Evolutionary conservation across 441 rosid genomes (phyloP).

Genomic region (Aquilaria agallochum): DNA sequence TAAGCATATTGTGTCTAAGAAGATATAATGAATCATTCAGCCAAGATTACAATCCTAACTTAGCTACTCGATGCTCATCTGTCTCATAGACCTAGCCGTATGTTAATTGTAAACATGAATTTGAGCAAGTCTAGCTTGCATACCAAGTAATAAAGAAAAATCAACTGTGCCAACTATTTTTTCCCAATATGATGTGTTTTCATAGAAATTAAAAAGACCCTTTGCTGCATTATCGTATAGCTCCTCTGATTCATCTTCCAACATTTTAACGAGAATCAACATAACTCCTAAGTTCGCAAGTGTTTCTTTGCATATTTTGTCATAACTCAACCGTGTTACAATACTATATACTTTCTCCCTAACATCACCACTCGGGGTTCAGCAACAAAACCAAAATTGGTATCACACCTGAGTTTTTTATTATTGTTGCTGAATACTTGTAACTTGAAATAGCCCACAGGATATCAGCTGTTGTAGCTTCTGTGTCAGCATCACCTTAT

Average conservation of each 20-base stretch:
- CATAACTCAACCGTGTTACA: slow-evolving; percentile 52
- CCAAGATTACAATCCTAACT: slow-evolving; percentile 25
- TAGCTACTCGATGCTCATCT: slow-evolving; percentile 36
- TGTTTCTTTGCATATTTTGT: slow-evolving; percentile 35
- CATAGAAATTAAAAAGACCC: slow-evolving; percentile 46
- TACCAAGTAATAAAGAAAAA: slow-evolving; percentile 30
- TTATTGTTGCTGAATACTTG: slow-evolving; percentile 42
- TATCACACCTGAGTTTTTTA: slow-evolving; percentile 55
- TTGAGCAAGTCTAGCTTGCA: slow-evolving; percentile 38
- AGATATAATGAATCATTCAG: slow-evolving; percentile 1
- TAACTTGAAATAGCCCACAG: slow-evolving; percentile 54
- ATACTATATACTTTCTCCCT: slow-evolving; percentile 46
- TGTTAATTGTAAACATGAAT: slow-evolving; percentile 38
- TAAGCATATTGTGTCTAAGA: too few species aligned
- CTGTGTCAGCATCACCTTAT: slow-evolving; percentile 51
- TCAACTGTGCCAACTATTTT: slow-evolving; percentile 34
- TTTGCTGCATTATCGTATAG: slow-evolving; percentile 49
- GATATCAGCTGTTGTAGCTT: slow-evolving; percentile 53
- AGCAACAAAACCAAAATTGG: slow-evolving; percentile 43
- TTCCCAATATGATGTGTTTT: slow-evolving; percentile 35
- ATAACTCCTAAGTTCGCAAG: slow-evolving; percentile 39
- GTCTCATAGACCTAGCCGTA: slow-evolving; percentile 42
- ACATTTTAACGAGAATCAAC: slow-evolving; percentile 34
- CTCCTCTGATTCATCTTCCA: slow-evolving; percentile 43
- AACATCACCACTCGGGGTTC: slow-evolving; percentile 30